Evolutionary conservation across 108 stramenopile genomes (phyloP).

Genomic region (Conticribra guillardii): DNA sequence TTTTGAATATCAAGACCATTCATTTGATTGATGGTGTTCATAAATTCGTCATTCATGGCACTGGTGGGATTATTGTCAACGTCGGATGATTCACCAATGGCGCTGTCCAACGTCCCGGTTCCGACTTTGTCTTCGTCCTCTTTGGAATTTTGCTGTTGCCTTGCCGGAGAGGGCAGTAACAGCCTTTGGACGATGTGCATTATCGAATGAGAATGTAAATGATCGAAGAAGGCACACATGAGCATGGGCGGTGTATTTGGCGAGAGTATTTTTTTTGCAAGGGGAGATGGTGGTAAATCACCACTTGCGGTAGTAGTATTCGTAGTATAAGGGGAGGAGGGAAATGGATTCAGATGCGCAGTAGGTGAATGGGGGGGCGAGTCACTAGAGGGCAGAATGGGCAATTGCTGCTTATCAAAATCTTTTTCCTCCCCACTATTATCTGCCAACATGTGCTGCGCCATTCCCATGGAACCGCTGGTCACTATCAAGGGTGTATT

Average conservation of each 20-base stretch:
- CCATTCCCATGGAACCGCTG: constrained; percentile 1
- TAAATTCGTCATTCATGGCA: constrained; percentile 32
- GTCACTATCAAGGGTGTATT: constrained; percentile 50
- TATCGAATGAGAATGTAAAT: constrained; percentile 90
- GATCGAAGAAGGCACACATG: constrained; percentile 84
- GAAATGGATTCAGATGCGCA: too few relatives aligned
- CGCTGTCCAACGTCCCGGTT: not conserved
- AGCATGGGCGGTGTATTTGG: constrained; percentile 49
- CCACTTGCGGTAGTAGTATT: not conserved
- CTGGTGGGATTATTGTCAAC: constrained; percentile 9
- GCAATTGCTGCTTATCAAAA: too few relatives aligned
- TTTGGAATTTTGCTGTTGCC: constrained; percentile 36
- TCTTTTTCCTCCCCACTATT: constrained; percentile 11
- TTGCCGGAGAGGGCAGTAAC: constrained; percentile 76
- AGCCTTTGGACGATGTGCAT: constrained; percentile 94
- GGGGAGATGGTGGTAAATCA: constrained; percentile 10
- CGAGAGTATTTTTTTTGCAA: not conserved
- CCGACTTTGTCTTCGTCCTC: not conserved
- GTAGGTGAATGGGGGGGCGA: not conserved
- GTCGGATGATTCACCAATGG: not conserved
- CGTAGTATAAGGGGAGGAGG: too few relatives aligned
- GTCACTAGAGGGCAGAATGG: not conserved
- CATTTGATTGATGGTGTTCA: constrained; percentile 31
- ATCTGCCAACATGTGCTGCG: constrained; percentile 5
- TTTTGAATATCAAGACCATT: constrained; percentile 46